Base-by-base conservation (phyloP, 306 rosid genomes). In the Ochetophila trinervis region DNA sequence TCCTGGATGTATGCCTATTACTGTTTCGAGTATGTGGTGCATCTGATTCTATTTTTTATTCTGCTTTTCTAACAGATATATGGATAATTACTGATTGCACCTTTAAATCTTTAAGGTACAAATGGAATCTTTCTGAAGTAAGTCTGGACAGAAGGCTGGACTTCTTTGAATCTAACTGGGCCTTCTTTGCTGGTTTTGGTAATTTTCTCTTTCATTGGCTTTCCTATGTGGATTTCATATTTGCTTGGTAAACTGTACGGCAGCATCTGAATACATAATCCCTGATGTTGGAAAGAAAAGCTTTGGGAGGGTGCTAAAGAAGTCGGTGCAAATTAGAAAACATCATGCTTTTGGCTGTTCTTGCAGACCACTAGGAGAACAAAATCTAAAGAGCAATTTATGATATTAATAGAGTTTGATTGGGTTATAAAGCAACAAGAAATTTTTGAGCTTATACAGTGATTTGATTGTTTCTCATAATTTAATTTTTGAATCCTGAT, bases 1-100 rank as follows among this genome's bases (percentile, higher is more conserved):
- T 87, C 97, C 70, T 89, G 98, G 98, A 85, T 93, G 86, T 93
- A 93, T 74, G 98, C 98, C 77, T 92, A 92, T 71, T 92, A 87
- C 80, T 84, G 95, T 79, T 92, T 92, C 65, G 98, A 92, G 98
- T 92, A 92, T 40, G 96, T 85, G 79, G 53, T 59, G 57, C 68
- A 18, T 73, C 17, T 51, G 34, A 23, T 52, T 42, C 60, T 66
- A 37, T 62, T 77, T 36, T 54, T 70, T 71, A 32, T 51, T 60
- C 66, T 22, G 62, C 62, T 78, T 24, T 61, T 45, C 75, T 37
- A 30, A 53, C 49, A 30, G 47, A 69, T 65, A 55, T 63, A 45
- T 53, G 57, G 50, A 16, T 50, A 40, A 55, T 76, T 69, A 60
- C 48, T 70, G 36, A 18, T 65, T 57, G 6, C 57, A n/a, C 42